Base-by-base conservation (phyloP, 352 stramenopile species). In the Halophytophthora polymorphica region DNA sequence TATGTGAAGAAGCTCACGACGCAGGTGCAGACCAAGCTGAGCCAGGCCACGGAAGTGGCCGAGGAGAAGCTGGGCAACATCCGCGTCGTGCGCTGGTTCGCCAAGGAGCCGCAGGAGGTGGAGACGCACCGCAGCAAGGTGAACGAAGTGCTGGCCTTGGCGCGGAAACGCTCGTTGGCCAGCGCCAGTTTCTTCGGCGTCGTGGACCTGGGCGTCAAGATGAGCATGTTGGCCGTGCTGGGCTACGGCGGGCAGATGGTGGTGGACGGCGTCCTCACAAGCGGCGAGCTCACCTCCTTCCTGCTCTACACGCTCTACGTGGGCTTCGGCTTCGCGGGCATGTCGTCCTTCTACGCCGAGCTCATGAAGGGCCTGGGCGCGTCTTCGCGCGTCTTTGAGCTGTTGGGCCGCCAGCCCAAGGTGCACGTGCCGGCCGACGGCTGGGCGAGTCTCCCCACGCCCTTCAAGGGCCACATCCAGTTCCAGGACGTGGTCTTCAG, bases 271-370 rank as follows among this genome's bases (percentile, higher is more conserved):
- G 51, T 87, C 36, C 71, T 98, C 40, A 96, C 84, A 0, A 77
- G 89, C 21, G 94, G 93, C n/a, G 79, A 93, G 25, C 78, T 98
- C 25, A 97, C 90, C 17, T 93, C 90, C 1, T 98, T 98, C 70
- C 61, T 98, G 50, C 79, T 97, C 51, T 98, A 98, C 64, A 92
- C 92, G 17, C 73, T 98, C 33, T 94, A 96, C 40, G 91, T 98
- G 15, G 90, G 88, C 6, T 84, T 86, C 49, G 89, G 74, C 10
- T 85, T 98, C 31, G 87, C 79, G n/a, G 80, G 82, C 15, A 58
- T 98, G 35, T 97, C 88, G 11, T 90, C 82, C 6, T 96, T 96
- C 23, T 98, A 98, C 64, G 85, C 88, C n/a, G 79, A 88, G 54
- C 36, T 82, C 41, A 96, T 97, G 69, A 96, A 96, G 57, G 87